Conservation (phyloP, 2,329 filamentous ascomycete species). For the Xylariales sp. region DNA sequence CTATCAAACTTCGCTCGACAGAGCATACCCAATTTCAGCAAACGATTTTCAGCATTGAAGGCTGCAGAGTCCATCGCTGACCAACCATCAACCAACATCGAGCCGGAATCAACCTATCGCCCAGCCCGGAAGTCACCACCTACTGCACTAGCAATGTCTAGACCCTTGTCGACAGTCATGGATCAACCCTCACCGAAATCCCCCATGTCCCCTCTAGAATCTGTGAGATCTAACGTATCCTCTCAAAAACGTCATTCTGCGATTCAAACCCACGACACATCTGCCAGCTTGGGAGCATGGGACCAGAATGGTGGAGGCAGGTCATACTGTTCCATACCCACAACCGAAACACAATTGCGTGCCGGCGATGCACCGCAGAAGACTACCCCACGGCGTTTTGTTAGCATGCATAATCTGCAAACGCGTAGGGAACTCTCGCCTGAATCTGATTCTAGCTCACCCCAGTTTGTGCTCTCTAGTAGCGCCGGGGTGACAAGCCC, state of each 20-base stretch:
- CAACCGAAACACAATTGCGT: no score
- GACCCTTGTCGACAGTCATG: slow-evolving; percentile 49
- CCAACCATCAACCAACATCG: background rate
- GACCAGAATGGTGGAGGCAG: no score
- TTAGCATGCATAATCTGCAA: slow-evolving; percentile 6
- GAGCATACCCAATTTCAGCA: slow-evolving; percentile 48
- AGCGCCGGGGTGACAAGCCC: no score
- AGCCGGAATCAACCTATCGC: slow-evolving; percentile 3
- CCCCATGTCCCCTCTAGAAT: slow-evolving; percentile 15
- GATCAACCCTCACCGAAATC: slow-evolving; percentile 46
- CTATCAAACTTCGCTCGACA: slow-evolving; percentile 15
- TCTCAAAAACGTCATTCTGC: background rate
- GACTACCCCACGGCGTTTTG: slow-evolving; percentile 5
- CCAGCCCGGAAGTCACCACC: slow-evolving; percentile 34
- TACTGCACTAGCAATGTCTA: slow-evolving; percentile 41
- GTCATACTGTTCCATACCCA: no score
- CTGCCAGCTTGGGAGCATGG: no score
- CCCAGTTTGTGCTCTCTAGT: slow-evolving; percentile 2
- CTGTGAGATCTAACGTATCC: background rate
- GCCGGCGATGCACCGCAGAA: no score
- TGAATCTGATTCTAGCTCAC: background rate
- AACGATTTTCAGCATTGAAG: slow-evolving; percentile 40
- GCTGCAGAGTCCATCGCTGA: no score
- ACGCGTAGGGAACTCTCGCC: background rate
- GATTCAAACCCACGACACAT: background rate